Percentiles rank a stretch among this genome's conserved stretches.
phyloP scores from a whole-genome alignment of 352 stramenopile genomes.

The Halophytophthora batemanensis region DNA sequence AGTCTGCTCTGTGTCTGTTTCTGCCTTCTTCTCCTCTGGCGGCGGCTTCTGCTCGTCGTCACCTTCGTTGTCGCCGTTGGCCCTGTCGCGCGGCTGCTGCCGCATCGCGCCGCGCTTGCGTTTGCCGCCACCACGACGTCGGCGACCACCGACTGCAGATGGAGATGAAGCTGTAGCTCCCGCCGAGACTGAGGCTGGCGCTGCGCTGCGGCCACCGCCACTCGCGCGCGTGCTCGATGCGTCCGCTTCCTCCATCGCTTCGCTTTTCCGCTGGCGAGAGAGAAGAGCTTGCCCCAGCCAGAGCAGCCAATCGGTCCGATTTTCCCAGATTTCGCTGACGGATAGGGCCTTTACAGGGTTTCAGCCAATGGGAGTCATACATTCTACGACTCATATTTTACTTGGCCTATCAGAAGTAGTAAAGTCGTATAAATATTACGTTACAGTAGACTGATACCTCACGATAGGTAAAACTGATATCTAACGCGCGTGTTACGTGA shows the following conservation, averaged over 20 bases:
- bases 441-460: no score
- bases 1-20: slow-evolving; percentile 7
- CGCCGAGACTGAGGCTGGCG: background rate
- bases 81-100: slow-evolving; percentile 16
- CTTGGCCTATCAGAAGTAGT: no score
- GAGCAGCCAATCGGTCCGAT: no score
- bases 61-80: slow-evolving; percentile 1
- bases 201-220: background rate
- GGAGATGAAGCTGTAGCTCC: background rate
- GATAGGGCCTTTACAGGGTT: no score
- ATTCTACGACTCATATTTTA: no score
- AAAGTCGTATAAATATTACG: no score
- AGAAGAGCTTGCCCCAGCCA: background rate
- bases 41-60: slow-evolving; percentile 1
- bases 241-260: background rate
- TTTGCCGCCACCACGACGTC: slow-evolving; percentile 27
- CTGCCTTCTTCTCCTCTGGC: slow-evolving; percentile 4
- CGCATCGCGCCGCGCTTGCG: slow-evolving; percentile 30
- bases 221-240: background rate
- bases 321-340: no score
- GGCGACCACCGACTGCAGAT: slow-evolving; percentile 5
- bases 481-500: no score
- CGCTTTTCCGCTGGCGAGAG: background rate
- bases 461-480: no score
- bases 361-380: no score